Evolutionary conservation across 768 basidiomycete genomes (phyloP), one percentile per base, ranked within the genome.

Genomic region (Gloeopeniophorella convolvens): DNA sequence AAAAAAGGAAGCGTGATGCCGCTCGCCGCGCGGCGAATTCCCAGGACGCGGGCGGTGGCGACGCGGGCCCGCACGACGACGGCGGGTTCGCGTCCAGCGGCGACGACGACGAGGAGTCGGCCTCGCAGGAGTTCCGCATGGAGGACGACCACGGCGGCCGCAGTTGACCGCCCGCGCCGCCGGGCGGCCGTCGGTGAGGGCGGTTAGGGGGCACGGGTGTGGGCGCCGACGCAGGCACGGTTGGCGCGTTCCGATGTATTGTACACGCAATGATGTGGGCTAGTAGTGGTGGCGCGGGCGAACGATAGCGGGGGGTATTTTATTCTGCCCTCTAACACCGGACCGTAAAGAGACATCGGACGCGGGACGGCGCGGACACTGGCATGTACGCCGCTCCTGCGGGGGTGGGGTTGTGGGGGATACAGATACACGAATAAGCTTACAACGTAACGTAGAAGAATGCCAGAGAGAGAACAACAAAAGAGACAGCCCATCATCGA

Each of bases 1-100:
- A 59, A 49, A 58, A 59, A 50, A 45, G 56, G 36, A 54, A 54
- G 40, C 58, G 58, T 26, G 56, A 59, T 35, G 52, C 49, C 26
- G 49, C 49, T 35, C 55, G 56, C 34, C 53, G 46, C 42, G 52
- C 52, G 36, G 34, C 30, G 3, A 54, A 39, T 9, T n/a, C 46
- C 11, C 42, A 42, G 26, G 54, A 51, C 24, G 24, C 40, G 41
- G 37, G 42, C 4, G 51, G 55, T 30, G 56, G 47, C 5, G 34
- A 32, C 26, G 26, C 13, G n/a, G 23, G 13, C 23, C 36, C 45
- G 18, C 41, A 40, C 27, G 56, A 59, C 16, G 49, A 48, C 11
- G 36, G 36, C 30, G 55, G 44, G 15, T 52, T 33, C 48, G 23
- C 31, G 28, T 57, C 58, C 13, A 58, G 56, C 45, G 51, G 48